Evolutionary conservation across 1,139 yeast genomes (phyloP), one percentile per base, ranked within the genome.

Genomic region (Candida dubliniensis): DNA sequence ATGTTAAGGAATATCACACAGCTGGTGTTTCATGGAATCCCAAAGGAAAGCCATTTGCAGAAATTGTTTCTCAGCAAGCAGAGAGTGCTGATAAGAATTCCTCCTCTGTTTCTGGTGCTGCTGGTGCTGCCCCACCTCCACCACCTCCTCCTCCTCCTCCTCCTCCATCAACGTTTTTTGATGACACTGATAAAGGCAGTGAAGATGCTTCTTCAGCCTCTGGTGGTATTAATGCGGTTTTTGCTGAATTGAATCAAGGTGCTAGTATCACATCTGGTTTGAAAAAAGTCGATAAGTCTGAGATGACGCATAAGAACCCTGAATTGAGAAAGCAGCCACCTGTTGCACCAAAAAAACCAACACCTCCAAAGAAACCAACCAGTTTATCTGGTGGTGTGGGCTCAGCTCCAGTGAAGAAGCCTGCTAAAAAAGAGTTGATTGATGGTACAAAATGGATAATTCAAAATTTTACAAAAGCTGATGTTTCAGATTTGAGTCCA

Each of bases 301-400:
- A 90, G 67, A 89, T 88, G 95, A 89, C 96, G 29, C 97, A 90
- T 67, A 91, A 90, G 69, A 90, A 90, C 65, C 97, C 97, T 4
- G 84, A 75, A 36, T 72, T 89, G 55, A 84, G 96, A 59, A 76
- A 77, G 55, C 79, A 78, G 54, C 67, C 75, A 15, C 81, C 83
- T 3, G 66, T 71, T 4, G 84, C 82, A 31, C 95, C 95, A 42
- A 87, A 84, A 71, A 88, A 88, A 62, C 96, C 96, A 35, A 30
- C 41, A 26, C 42, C 83, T 31, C 95, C 95, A 42, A 87, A 84
- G 71, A 88, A 88, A 61, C 96, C 96, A 35, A 67, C 80, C 4
- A 71, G 78, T 40, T 67, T 82, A 47, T 70, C 82, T 3, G 41
- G 55, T 31, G 18, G 31, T 11, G 12, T 33, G n/a, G 10, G 34